Conservation (phyloP, 345 rosid genomes). For the Luvunga scandens region DNA sequence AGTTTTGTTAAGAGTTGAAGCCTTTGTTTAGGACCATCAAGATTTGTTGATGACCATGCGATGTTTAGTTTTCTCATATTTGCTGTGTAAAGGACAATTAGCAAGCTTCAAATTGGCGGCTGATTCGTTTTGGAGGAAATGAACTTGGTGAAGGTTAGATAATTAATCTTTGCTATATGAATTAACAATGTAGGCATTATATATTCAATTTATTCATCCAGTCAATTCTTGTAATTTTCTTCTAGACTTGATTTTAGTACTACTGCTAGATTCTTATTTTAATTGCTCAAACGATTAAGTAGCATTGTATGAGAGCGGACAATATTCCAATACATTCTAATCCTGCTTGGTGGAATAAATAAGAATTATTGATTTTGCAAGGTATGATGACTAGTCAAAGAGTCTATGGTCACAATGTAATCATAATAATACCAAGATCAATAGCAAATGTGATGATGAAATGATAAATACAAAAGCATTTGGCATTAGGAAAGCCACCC, state of each 20-base stretch:
- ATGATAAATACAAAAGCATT: neutral
- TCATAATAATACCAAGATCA: neutral
- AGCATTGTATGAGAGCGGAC: neutral
- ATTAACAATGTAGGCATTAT: neutral
- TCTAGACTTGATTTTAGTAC: neutral
- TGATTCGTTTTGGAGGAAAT: neutral
- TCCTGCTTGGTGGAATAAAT: no score
- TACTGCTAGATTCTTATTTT: neutral
- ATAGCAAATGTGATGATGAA: neutral
- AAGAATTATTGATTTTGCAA: neutral
- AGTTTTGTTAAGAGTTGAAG: slow-evolving; percentile 34
- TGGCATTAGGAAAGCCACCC: neutral
- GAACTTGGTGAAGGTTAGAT: neutral
- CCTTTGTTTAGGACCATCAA: slow-evolving; percentile 11
- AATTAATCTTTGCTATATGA: neutral
- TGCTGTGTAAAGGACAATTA: neutral
- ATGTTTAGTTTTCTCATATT: neutral
- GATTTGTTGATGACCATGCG: slow-evolving; percentile 1
- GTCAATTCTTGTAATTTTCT: neutral
- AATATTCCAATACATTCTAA: no score
- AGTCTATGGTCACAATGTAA: neutral
- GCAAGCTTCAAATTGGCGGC: neutral
- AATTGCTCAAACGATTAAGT: neutral
- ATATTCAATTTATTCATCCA: neutral
- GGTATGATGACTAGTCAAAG: neutral